phyloP scores from a whole-genome alignment of 2,329 filamentous ascomycete genomes.

The Diaporthe citri region DNA sequence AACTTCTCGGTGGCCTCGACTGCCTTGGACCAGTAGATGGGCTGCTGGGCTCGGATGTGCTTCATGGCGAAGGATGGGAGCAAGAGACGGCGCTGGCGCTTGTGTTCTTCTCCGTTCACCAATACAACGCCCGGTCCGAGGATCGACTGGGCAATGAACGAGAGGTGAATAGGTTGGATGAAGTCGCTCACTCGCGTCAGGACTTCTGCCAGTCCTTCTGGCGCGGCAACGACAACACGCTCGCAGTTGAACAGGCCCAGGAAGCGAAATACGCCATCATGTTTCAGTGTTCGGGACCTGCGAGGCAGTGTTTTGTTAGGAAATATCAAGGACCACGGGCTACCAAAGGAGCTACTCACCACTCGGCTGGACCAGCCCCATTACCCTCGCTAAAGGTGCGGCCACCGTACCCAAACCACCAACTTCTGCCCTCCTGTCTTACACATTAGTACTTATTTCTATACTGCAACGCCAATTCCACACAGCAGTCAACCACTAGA shows the following conservation, averaged over 20 bases:
- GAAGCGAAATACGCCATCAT: slow-evolving; percentile 9
- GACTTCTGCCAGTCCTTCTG: slow-evolving; percentile 11
- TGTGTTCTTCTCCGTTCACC: slow-evolving; percentile 9
- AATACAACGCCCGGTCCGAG: slow-evolving; percentile 2
- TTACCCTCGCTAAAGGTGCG: slow-evolving; percentile 15
- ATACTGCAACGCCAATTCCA: not conserved
- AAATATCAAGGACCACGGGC: too few relatives aligned
- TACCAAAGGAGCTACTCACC: not conserved
- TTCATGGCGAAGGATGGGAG: slow-evolving; percentile 18
- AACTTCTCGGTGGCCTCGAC: slow-evolving; percentile 9
- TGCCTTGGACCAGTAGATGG: slow-evolving; percentile 12
- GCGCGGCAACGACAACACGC: not conserved
- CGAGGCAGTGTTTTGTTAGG: not conserved
- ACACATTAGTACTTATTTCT: not conserved
- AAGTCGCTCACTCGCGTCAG: slow-evolving; percentile 15
- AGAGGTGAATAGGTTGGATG: slow-evolving; percentile 6
- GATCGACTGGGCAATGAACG: slow-evolving; percentile 1
- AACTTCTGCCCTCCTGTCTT: slow-evolving; percentile 1
- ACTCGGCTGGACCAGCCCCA: slow-evolving; percentile 16
- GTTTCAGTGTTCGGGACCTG: slow-evolving; percentile 12
- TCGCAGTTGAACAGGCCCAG: slow-evolving; percentile 15
- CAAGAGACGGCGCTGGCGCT: slow-evolving; percentile 12
- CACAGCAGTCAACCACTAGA: not conserved
- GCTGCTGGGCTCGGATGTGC: slow-evolving; percentile 14
- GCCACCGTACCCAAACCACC: slow-evolving; percentile 6